Base-by-base conservation (phyloP, 2,329 filamentous ascomycete species). In the Diaporthe sp. region DNA sequence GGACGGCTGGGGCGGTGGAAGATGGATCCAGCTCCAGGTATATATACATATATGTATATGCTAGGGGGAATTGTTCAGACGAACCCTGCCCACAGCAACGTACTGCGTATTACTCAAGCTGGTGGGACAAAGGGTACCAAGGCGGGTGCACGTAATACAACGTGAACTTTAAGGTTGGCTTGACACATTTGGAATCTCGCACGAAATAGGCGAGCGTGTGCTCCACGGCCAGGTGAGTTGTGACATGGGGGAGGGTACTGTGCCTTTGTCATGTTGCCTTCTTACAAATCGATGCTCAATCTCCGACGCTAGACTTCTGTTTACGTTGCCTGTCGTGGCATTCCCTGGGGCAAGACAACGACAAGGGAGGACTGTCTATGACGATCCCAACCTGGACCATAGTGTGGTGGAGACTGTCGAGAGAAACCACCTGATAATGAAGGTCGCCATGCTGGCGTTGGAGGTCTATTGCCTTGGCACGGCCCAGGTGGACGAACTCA, bases 241-340 rank as follows among this genome's bases (percentile, higher is more conserved):
- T 52, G 45, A 52, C 64, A 67, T 52, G 30, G 52, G 50, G 50
- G 5, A 30, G 47, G 38, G 42, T 40, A 25, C 45, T 42, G 47
- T 61, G 64, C 30, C 57, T 64, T 25, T 64, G 57, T 61, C 69
- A 25, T 71, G 69, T 40, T 47, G n/a, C 38, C 15, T 30, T 52
- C 33, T 61, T 61, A 61, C 55, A 61, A 71, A 71, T 71, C n/a
- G 28, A 64, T 42, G 45, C 57, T 58, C 45, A 67, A 67, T 67
- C 64, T 67, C 64, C 64, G 64, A 67, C 64, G 30, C 45, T 67
- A 52, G 45, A 38, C 19, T 28, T 38, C 30, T 52, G 33, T 30
- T 38, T 50, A 15, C 61, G 25, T 38, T 50, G 25, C 22, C 35
- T 38, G 45, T 35, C 38, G 28, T 67, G 45, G 64, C 22, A 52